Conservation (phyloP, 163 green algal genomes). For the Scenedesmus sp. region DNA sequence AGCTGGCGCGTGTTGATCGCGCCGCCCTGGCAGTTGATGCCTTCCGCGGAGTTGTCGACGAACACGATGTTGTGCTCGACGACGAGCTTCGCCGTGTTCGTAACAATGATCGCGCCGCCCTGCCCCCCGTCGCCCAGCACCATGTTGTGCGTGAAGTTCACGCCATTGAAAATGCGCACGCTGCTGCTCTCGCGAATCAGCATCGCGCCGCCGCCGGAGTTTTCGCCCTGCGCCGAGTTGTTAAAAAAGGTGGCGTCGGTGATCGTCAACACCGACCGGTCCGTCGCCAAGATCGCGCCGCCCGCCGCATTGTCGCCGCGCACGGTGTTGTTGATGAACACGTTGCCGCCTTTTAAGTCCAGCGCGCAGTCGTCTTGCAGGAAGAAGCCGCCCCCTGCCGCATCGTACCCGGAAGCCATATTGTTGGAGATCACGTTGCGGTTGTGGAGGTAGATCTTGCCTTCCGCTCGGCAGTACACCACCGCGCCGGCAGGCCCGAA, state of each 20-base stretch:
- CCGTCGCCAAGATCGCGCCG: neutral
- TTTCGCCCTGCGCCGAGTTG: neutral
- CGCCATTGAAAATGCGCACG: neutral
- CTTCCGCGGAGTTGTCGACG: neutral
- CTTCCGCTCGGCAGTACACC: neutral
- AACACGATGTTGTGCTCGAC: neutral
- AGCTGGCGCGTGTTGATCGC: constrained; percentile 10
- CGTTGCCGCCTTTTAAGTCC: neutral
- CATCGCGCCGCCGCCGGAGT: constrained; percentile 2
- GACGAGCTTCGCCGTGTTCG: neutral
- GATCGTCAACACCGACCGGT: neutral
- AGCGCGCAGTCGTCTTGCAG: neutral
- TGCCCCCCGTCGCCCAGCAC: neutral
- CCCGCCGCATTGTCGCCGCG: neutral
- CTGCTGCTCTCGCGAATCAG: neutral
- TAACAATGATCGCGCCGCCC: neutral
- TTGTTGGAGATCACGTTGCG: neutral
- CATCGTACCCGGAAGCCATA: neutral
- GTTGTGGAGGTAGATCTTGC: neutral
- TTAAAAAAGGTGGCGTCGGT: neutral
- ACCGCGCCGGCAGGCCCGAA: neutral
- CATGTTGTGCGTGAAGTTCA: neutral
- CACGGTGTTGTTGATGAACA: neutral
- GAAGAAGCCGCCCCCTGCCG: neutral
- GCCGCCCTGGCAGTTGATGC: constrained; percentile 8